phyloP scores from a whole-genome alignment of 176 grass and related monocot genomes.

The Aegilops sharonensis region DNA sequence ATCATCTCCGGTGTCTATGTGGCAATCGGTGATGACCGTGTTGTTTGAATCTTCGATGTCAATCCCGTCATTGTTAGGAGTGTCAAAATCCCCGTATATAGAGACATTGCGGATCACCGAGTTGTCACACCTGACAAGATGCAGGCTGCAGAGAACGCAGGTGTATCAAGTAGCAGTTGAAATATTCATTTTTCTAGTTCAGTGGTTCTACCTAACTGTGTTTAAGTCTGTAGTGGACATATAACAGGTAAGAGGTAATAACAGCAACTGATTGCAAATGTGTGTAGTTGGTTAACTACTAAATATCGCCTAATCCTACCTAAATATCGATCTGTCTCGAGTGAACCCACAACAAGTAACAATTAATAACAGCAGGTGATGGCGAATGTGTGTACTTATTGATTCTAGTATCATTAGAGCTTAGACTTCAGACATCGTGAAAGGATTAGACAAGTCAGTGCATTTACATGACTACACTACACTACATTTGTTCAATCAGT shows the following conservation, averaged over 20 bases:
- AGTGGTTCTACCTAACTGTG: no score
- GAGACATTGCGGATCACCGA: conserved; percentile 64
- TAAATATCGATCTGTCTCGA: background rate
- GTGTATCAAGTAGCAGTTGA: background rate
- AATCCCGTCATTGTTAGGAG: conserved; percentile 88
- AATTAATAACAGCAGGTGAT: background rate
- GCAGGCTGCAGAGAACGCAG: conserved; percentile 49
- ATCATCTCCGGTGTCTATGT: conserved; percentile 87
- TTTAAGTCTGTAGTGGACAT: no score
- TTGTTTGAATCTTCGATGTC: conserved; percentile 87
- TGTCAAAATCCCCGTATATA: conserved; percentile 69
- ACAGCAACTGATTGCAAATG: no score
- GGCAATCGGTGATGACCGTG: conserved; percentile 59
- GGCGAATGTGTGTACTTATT: background rate
- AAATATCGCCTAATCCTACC: background rate
- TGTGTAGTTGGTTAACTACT: no score
- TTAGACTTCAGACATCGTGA: background rate
- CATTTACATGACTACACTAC: background rate
- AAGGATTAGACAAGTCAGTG: background rate
- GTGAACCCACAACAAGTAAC: background rate
- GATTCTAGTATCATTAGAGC: background rate
- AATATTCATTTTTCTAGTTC: background rate
- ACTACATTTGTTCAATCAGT: background rate
- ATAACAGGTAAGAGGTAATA: no score
- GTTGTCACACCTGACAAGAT: conserved; percentile 77